Evolutionary conservation across 257 asterid genomes (phyloP).

Genomic region (Nicotiana tabacum): DNA sequence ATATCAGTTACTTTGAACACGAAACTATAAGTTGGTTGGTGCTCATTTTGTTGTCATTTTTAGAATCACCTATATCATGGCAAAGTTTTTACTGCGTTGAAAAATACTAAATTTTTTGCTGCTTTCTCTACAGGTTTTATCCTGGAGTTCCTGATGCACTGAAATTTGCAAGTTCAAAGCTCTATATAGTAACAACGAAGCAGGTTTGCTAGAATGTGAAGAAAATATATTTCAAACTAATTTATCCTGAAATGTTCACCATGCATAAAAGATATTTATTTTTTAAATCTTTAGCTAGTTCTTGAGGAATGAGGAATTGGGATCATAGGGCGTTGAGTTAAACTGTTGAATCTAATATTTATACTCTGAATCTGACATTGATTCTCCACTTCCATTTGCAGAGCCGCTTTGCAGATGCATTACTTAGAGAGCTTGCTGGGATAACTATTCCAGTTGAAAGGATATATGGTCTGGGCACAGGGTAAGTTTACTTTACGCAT

Average conservation of each 20-base stretch:
- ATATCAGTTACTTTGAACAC: neutral
- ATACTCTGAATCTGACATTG: neutral
- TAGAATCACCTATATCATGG: neutral
- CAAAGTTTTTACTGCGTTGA: neutral
- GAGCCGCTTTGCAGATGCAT: slow-evolving; percentile 85
- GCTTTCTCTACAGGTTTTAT: slow-evolving; percentile 58
- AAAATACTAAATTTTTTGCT: neutral
- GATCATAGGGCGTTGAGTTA: neutral
- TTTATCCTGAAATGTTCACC: neutral
- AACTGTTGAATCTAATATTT: neutral
- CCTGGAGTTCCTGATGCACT: slow-evolving; percentile 95
- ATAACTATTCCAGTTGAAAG: slow-evolving; percentile 66
- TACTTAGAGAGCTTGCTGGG: slow-evolving; percentile 85
- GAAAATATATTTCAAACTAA: neutral
- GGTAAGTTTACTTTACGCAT: slow-evolving; percentile 39
- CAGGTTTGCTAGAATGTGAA: slow-evolving; percentile 41
- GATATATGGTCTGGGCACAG: slow-evolving; percentile 85
- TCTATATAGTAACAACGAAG: slow-evolving; percentile 87
- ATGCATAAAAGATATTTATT: neutral
- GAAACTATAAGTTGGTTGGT: neutral
- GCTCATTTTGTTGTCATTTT: neutral
- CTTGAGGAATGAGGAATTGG: neutral
- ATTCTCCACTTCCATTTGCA: slow-evolving; percentile 20
- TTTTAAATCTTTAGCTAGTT: neutral
- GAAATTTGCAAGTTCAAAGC: slow-evolving; percentile 86